These are phyloP conservation scores for Eutrema heterophyllum DNA, from an alignment of 345 rosid species.

Conservation along the genomic window DNA sequence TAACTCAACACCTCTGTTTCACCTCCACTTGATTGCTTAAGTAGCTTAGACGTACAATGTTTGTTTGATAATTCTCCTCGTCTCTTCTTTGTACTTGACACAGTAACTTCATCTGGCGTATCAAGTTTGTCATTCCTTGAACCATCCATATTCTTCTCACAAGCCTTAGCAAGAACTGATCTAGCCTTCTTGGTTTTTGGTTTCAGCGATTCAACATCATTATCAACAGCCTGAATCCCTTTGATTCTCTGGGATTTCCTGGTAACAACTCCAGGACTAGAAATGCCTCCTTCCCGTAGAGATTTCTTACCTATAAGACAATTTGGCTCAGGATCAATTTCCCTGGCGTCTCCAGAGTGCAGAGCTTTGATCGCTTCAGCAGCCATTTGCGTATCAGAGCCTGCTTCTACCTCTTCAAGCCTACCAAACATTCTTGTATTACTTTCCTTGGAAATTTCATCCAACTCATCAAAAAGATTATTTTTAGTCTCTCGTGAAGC, in stretches of 20 bases:
- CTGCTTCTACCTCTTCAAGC: constrained; percentile 44
- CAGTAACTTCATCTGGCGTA: constrained; percentile 19
- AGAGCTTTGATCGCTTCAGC: constrained; percentile 92
- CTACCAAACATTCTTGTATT: constrained; percentile 19
- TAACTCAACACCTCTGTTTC: constrained; percentile 22
- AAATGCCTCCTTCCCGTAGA: constrained; percentile 14
- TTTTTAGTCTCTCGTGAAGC: constrained; percentile 33
- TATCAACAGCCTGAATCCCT: constrained; percentile 29
- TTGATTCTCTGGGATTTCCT: constrained; percentile 39
- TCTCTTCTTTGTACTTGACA: constrained; percentile 19
- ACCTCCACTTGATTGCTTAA: constrained; percentile 9
- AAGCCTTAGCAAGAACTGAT: constrained; percentile 23
- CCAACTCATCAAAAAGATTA: constrained; percentile 45
- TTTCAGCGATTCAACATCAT: constrained; percentile 25
- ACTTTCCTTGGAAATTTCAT: constrained; percentile 33
- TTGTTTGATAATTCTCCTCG: constrained; percentile 6
- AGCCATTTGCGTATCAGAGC: constrained; percentile 85
- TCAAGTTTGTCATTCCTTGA: constrained; percentile 18
- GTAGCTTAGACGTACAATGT: constrained; percentile 6
- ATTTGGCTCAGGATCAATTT: constrained; percentile 20
- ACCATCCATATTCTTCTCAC: constrained; percentile 16
- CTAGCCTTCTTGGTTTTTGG: constrained; percentile 41
- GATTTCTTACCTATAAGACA: constrained; percentile 25
- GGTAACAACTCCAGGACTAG: constrained; percentile 33
- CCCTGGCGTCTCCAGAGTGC: constrained; percentile 37